A percentile compares a stretch with the other conserved stretches of the same genome.
Evolutionary conservation across 148 eudicot genomes (phyloP).

Genomic region (Vaccinium myrtillus): DNA sequence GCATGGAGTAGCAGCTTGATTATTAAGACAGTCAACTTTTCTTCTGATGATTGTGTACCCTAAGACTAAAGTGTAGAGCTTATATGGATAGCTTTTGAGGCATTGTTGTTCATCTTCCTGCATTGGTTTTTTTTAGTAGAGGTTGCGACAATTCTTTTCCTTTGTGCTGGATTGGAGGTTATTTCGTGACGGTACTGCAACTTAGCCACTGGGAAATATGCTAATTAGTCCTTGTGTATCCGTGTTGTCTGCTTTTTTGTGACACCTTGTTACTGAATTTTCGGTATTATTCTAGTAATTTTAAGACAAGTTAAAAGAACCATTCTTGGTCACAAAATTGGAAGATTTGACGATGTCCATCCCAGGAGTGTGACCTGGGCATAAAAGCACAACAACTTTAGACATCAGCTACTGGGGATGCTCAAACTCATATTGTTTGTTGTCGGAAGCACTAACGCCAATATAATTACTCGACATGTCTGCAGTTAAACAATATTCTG

Average conservation of each 20-base stretch:
- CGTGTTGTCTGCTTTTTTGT: background rate
- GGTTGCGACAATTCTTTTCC: background rate
- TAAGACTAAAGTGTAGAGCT: background rate
- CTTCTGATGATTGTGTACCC: slow-evolving; percentile 1
- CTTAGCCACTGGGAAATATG: background rate
- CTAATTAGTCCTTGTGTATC: background rate
- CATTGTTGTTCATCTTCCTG: slow-evolving; percentile 8
- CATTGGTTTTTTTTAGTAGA: background rate
- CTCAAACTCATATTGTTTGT: background rate
- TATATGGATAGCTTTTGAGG: background rate
- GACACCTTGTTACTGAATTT: background rate
- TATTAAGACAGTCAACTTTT: background rate
- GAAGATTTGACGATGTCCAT: background rate
- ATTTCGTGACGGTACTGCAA: background rate
- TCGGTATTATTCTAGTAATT: background rate
- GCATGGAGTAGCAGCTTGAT: background rate
- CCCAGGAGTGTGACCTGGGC: background rate
- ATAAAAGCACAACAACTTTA: too few relatives aligned
- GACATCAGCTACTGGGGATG: background rate
- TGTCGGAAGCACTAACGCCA: background rate
- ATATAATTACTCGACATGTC: background rate
- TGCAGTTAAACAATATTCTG: background rate
- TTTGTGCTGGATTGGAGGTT: background rate
- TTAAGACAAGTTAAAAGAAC: background rate
- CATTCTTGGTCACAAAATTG: background rate